Conservation (phyloP, 2,329 filamentous ascomycete genomes). For the Celoporthe dispersa region DNA sequence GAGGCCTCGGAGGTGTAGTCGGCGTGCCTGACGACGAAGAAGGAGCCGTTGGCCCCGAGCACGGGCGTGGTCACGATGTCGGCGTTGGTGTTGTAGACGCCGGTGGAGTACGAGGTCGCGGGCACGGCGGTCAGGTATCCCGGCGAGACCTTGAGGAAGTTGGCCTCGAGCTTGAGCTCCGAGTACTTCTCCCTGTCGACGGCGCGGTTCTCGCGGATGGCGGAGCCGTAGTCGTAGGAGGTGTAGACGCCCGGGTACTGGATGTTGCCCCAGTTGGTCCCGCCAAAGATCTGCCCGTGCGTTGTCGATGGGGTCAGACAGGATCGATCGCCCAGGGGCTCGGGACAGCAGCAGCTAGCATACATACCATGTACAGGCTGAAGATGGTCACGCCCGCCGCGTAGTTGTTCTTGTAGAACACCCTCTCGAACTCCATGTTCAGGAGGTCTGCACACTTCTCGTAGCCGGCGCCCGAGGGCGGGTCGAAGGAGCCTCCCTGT, state of each 20-base stretch:
- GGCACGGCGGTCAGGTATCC: conserved; percentile 67
- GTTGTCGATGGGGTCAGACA: conserved; percentile 32
- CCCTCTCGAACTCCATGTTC: conserved; percentile 73
- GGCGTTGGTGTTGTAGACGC: conserved; percentile 57
- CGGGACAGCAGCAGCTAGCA: neutral
- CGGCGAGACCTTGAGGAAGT: conserved; percentile 75
- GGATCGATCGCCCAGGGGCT: neutral
- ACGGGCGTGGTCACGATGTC: conserved; percentile 68
- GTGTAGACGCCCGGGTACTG: conserved; percentile 70
- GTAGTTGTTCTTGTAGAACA: conserved; percentile 80
- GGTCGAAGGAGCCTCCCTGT: conserved; percentile 72
- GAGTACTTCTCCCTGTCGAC: conserved; percentile 77
- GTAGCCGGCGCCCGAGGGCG: conserved; percentile 76
- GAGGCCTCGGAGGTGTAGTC: conserved; percentile 62
- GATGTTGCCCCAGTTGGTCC: conserved; percentile 84
- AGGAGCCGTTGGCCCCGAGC: conserved; percentile 55
- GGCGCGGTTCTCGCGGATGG: conserved; percentile 53
- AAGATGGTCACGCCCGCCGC: conserved; percentile 69
- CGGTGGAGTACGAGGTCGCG: conserved; percentile 50
- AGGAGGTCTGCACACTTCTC: conserved; percentile 68
- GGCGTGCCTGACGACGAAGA: conserved; percentile 70
- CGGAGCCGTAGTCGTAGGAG: conserved; percentile 57
- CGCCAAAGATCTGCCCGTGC: conserved; percentile 61
- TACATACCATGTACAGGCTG: conserved; percentile 69
- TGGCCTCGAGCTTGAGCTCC: conserved; percentile 75